Conservation (phyloP, 108 stramenopile genomes). For the Fistulifera solaris region DNA sequence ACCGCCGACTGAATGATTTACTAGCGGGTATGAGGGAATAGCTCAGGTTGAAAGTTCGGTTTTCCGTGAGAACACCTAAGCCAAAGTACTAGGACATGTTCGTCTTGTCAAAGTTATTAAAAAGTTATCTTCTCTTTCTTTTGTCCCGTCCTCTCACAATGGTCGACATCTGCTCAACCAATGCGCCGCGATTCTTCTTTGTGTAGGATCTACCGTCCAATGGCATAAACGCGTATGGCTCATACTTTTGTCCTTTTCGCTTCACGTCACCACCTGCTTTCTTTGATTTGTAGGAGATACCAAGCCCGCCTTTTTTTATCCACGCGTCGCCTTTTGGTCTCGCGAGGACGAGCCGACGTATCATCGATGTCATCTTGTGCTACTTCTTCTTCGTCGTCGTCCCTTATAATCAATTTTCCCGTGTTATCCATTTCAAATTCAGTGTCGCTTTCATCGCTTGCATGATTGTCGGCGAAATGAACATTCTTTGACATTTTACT, state of each 20-base stretch:
- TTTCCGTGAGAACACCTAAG: too few species aligned
- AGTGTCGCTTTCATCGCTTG: slow-evolving; percentile 32
- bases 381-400: slow-evolving; percentile 29
- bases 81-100: too few species aligned
- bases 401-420: slow-evolving; percentile 66
- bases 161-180: slow-evolving; percentile 76
- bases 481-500: slow-evolving; percentile 58
- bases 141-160: slow-evolving; percentile 70
- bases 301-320: slow-evolving; percentile 34
- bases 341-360: background rate
- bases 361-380: slow-evolving; percentile 13
- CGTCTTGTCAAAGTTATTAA: too few species aligned
- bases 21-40: too few species aligned
- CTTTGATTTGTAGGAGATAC: slow-evolving; percentile 75
- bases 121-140: slow-evolving; percentile 22
- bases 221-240: slow-evolving; percentile 90
- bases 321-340: slow-evolving; percentile 26
- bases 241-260: slow-evolving; percentile 82
- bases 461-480: slow-evolving; percentile 33
- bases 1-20: too few species aligned
- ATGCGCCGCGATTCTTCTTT: slow-evolving; percentile 72
- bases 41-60: too few species aligned
- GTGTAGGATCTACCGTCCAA: slow-evolving; percentile 78
- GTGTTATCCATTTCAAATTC: slow-evolving; percentile 72
- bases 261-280: slow-evolving; percentile 90